phyloP scores from a whole-genome alignment of 202 grass and related monocot genomes.

The Zizania palustris region DNA sequence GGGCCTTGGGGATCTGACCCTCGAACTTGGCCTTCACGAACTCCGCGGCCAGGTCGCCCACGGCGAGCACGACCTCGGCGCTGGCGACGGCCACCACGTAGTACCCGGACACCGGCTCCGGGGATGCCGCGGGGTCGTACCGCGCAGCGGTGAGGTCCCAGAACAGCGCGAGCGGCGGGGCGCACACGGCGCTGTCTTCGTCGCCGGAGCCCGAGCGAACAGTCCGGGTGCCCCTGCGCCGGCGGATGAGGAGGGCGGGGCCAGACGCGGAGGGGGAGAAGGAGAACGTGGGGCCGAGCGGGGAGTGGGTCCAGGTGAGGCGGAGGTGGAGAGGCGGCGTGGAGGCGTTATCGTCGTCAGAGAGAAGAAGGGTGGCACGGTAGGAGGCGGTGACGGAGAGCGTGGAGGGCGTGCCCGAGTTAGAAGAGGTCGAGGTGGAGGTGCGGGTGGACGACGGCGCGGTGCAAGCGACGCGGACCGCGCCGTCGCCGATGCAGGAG shows the following conservation, averaged over 20 bases:
- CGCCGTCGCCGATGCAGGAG: conserved; percentile 81
- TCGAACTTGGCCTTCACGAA: conserved; percentile 57
- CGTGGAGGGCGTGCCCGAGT: conserved; percentile 7
- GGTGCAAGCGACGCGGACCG: conserved; percentile 66
- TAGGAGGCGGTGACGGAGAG: conserved; percentile 57
- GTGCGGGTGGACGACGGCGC: conserved; percentile 23
- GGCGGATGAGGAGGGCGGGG: conserved; percentile 46
- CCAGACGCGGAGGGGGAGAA: conserved; percentile 37
- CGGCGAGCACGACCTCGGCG: conserved; percentile 68
- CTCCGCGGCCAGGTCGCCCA: conserved; percentile 50
- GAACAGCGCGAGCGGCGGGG: conserved; percentile 32
- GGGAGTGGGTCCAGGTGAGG: conserved; percentile 63
- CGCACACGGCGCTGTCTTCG: not conserved
- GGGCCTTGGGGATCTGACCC: conserved; percentile 52
- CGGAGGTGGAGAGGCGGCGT: conserved; percentile 47
- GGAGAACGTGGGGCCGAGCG: conserved; percentile 13
- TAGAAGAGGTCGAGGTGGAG: conserved; percentile 2
- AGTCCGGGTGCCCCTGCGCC: conserved; percentile 61
- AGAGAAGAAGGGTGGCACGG: conserved; percentile 11
- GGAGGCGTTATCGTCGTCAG: not conserved
- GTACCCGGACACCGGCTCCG: conserved; percentile 61
- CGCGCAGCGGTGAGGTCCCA: no score
- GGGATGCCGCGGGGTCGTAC: not conserved
- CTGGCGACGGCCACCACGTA: conserved; percentile 67
- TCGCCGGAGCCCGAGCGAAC: not conserved